These are phyloP conservation scores for Cladophialophora chaetospira DNA, from an alignment of 2,329 filamentous ascomycete species.

Conservation along the genomic window DNA sequence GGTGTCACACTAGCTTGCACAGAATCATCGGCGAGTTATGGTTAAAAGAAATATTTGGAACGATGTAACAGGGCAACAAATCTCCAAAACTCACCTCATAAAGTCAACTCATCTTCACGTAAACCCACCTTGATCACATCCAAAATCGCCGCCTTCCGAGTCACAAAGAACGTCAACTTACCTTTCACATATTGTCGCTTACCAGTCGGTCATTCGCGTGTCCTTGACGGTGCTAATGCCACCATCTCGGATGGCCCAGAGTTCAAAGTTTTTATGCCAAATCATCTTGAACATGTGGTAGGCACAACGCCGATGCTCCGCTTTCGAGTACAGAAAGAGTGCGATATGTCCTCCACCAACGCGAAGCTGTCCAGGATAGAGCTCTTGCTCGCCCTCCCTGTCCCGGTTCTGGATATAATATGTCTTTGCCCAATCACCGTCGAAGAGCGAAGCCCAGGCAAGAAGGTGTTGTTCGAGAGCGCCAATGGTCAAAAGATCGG, in stretches of 20 bases:
- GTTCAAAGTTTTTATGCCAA: background rate
- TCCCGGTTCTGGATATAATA: background rate
- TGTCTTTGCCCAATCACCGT: constrained; percentile 4
- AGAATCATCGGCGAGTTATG: too few relatives aligned
- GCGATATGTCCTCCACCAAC: background rate
- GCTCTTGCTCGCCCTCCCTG: background rate
- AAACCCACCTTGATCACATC: too few relatives aligned
- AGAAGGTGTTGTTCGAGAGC: constrained; percentile 14
- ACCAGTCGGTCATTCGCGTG: background rate
- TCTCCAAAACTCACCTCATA: too few relatives aligned
- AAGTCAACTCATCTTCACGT: too few relatives aligned
- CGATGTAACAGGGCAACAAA: too few relatives aligned
- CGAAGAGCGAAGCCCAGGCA: constrained; percentile 18
- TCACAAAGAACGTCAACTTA: background rate
- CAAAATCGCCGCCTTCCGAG: too few relatives aligned
- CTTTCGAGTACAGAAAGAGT: background rate
- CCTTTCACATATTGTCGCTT: background rate
- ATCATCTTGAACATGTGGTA: constrained; percentile 4
- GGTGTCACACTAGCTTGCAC: too few relatives aligned
- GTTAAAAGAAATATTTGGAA: too few relatives aligned
- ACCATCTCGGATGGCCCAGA: background rate
- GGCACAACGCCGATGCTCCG: constrained; percentile 3
- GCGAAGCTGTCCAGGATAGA: background rate
- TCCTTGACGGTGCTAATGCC: background rate
- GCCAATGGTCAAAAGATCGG: constrained; percentile 14